phyloP scores from a whole-genome alignment of 129 eudicot species.

The Glebionis coronaria region DNA sequence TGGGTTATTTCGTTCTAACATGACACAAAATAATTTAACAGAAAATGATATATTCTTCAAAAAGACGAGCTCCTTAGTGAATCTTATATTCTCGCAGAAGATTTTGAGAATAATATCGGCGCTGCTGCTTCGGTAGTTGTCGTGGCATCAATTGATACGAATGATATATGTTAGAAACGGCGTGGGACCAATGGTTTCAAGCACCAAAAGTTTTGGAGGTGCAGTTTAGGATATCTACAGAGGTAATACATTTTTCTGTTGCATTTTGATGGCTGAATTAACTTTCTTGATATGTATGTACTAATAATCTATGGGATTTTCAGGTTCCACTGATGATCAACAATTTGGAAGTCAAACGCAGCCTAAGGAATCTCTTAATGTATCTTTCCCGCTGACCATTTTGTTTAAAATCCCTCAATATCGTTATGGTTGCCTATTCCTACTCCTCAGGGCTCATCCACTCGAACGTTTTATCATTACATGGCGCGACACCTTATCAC shows the following conservation, averaged over 20 bases:
- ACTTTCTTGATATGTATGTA: constrained; percentile 10
- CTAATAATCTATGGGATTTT: too few relatives aligned
- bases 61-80: constrained; percentile 52
- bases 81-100: too few relatives aligned
- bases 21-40: constrained; percentile 36
- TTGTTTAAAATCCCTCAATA: constrained; percentile 85
- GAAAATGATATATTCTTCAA: constrained; percentile 48
- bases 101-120: constrained; percentile 72
- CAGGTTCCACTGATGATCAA: too few relatives aligned
- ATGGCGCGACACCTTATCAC: constrained; percentile 59
- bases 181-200: constrained; percentile 40
- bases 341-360: too few relatives aligned
- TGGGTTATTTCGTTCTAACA: constrained; percentile 52
- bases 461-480: constrained; percentile 73
- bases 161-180: constrained; percentile 51
- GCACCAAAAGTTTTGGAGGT: constrained; percentile 42
- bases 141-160: constrained; percentile 65
- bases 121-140: constrained; percentile 85
- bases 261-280: not conserved
- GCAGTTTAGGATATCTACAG: too few relatives aligned
- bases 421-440: constrained; percentile 83
- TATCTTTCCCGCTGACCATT: constrained; percentile 97
- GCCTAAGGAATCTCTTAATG: too few relatives aligned
- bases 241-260: constrained; percentile 25
- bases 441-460: constrained; percentile 79